Conservation (phyloP, 176 grass and related monocot genomes). For the Bonia amplexicaulis region DNA sequence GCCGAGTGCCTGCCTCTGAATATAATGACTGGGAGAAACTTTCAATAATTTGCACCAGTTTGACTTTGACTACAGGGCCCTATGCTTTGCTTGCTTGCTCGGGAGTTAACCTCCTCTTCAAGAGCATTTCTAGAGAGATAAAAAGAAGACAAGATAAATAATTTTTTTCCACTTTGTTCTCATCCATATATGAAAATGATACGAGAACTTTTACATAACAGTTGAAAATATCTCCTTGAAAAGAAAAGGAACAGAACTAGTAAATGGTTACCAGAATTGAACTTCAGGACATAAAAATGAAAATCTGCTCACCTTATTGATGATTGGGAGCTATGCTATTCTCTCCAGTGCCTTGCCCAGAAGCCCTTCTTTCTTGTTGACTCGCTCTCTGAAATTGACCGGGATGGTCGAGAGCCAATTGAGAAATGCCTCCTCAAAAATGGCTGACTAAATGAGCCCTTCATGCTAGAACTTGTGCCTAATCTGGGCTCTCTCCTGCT, state of each 20-base stretch:
- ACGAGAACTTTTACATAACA: neutral
- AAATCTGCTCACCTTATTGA: constrained; percentile 28
- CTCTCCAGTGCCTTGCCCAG: constrained; percentile 61
- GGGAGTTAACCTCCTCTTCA: constrained; percentile 10
- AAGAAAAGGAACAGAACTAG: neutral
- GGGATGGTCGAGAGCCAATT: constrained; percentile 40
- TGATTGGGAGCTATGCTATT: constrained; percentile 27
- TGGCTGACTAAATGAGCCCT: constrained; percentile 50
- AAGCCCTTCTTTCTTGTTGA: constrained; percentile 70
- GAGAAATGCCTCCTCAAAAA: constrained; percentile 77
- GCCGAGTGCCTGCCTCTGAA: neutral
- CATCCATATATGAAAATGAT: neutral
- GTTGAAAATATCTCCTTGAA: neutral
- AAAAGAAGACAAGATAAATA: neutral
- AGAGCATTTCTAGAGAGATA: neutral
- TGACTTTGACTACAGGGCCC: neutral
- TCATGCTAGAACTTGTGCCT: constrained; percentile 56
- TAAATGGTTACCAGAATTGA: neutral
- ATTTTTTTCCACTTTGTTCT: neutral
- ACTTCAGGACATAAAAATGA: neutral
- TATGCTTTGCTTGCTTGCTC: constrained; percentile 9
- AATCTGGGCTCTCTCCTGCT: constrained; percentile 29
- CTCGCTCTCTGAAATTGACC: constrained; percentile 34
- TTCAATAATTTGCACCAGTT: neutral
- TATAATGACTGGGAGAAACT: constrained; percentile 12